A percentile compares a stretch with the other conserved stretches of the same genome.
Conservation (phyloP, 495 filamentous ascomycete genomes). For the Aspergillus kassunensis region DNA sequence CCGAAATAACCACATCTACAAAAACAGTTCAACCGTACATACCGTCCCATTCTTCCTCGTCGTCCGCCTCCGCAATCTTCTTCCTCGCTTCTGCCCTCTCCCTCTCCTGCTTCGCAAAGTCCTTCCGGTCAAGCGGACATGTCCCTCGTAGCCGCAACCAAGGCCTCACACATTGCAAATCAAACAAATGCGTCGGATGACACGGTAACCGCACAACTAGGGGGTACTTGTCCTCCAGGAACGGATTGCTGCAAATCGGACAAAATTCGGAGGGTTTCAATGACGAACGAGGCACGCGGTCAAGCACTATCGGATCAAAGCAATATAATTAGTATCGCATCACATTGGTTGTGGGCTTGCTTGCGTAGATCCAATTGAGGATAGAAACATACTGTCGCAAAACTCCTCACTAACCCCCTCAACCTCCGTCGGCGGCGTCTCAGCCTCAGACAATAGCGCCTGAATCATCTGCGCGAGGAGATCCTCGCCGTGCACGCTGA, state of each 20-base stretch:
- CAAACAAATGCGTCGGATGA: conserved; percentile 75
- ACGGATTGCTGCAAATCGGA: conserved; percentile 81
- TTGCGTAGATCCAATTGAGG: too few relatives aligned
- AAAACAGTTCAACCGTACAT: conserved; percentile 73
- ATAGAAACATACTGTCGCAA: conserved; percentile 53
- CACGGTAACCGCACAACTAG: conserved; percentile 88
- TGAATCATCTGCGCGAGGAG: conserved; percentile 60
- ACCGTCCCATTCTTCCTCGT: conserved; percentile 67
- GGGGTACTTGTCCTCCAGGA: conserved; percentile 71
- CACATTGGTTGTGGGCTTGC: too few relatives aligned
- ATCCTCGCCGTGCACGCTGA: conserved; percentile 28
- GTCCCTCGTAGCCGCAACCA: conserved; percentile 87
- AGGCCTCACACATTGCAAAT: conserved; percentile 89
- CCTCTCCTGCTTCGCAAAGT: conserved; percentile 70
- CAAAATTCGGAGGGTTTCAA: conserved; percentile 68
- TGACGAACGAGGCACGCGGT: conserved; percentile 67
- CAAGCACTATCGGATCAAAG: conserved; percentile 63
- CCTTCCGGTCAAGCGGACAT: conserved; percentile 81
- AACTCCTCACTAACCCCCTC: conserved; percentile 76
- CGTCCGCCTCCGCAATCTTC: conserved; percentile 56
- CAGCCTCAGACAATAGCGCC: conserved; percentile 57
- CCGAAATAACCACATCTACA: too few relatives aligned
- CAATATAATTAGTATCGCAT: too few relatives aligned
- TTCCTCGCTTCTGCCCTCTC: conserved; percentile 51
- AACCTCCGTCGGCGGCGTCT: conserved; percentile 61